Evolutionary conservation across 345 rosid genomes (phyloP), one percentile per base, ranked within the genome.

Genomic region (Streptanthus diversifolius): DNA sequence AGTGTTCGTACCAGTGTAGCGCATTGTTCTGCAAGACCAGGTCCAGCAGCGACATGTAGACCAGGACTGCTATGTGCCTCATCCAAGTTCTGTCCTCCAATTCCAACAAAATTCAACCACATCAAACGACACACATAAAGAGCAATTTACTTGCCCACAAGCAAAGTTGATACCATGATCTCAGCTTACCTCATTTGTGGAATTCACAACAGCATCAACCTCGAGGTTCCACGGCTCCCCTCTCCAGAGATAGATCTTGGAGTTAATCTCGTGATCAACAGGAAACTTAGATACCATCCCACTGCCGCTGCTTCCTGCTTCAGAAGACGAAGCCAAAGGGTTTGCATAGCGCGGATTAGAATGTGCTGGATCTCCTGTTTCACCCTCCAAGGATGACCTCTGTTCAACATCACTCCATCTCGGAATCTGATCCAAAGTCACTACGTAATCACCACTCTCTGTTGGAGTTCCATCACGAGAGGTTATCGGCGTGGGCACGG

Each of bases 171-270:
- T 35, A 14, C 36, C 29, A 12, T 17, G 72, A 67, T 25, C 18
- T 47, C 63, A 64, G 68, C 72, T 87, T 59, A 86, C 99, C 98
- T 95, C 99, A 77, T 91, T 95, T 6, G 99, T 87, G 12, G 99
- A 90, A 77, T 95, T 95, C 53, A 95, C 99, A 76, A 95, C 98
- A 66, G 97, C 96, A 84, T 95, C 98, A 25, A 95, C 98, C 79
- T 90, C 97, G 36, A 95, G 90, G 86, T 86, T 95, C 99, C 99
- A 95, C 0, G 99, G 99, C 73, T 82, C 82, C 51, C 98, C 99
- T 81, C 95, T 86, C 99, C 99, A 95, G 13, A 95, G 72, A 68
- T 90, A 90, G 49, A 95, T 90, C 81, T 80, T 90, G 0, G 87
- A 85, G 82, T 90, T 95, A 57, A 90, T 86, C 57, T 91, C 93